Base-by-base conservation (phyloP, 768 basidiomycete species). In the Macrolepiota fuliginosa region DNA sequence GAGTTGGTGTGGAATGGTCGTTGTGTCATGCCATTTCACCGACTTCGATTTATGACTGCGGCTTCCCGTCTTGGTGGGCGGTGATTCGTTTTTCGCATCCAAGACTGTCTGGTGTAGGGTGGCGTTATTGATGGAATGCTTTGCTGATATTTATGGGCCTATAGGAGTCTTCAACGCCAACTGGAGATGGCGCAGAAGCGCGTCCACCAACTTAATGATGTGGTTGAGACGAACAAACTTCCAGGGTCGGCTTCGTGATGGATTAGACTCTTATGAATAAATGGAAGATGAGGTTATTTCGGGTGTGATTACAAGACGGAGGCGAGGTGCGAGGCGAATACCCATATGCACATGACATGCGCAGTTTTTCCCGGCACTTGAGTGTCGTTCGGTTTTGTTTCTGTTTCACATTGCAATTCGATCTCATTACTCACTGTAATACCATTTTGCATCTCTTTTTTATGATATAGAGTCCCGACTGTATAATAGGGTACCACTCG, bases 131-230 rank as follows among this genome's bases (percentile, higher is more conserved):
- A 35, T 39, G 17, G 37, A 11, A 24, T 66, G 27, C 59, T 39
- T 29, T n/a, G 61, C n/a, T 45, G 42, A 35, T 49, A 65, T 37
- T 22, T 24, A 32, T 32, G 7, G 7, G 3, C 10, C 27, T 58
- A 22, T 62, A 93, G 93, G 80, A 86, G 81, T 62, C 74, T 92
- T 13, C 89, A 92, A 67, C 81, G 86, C 61, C 92, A 94, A 68
- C 77, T 90, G 35, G 91, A 94, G 25, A 73, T 87, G 24, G 91
- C 92, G n/a, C 84, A 87, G 70, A 90, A 87, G 70, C 84, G 93
- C 42, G 90, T 78, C 57, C 76, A 77, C 46, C 86, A 86, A 67
- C 76, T 88, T 32, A 76, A 77, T 62, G 86, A 86, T 32, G 80
- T 87, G 24, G 71, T 83, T 1, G 82, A 81, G 27, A 62, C 70